Percentiles rank a stretch among this genome's conserved stretches.
Conservation (phyloP, 1,284 basidiomycete genomes). For the Xerocomus amazonicus region DNA sequence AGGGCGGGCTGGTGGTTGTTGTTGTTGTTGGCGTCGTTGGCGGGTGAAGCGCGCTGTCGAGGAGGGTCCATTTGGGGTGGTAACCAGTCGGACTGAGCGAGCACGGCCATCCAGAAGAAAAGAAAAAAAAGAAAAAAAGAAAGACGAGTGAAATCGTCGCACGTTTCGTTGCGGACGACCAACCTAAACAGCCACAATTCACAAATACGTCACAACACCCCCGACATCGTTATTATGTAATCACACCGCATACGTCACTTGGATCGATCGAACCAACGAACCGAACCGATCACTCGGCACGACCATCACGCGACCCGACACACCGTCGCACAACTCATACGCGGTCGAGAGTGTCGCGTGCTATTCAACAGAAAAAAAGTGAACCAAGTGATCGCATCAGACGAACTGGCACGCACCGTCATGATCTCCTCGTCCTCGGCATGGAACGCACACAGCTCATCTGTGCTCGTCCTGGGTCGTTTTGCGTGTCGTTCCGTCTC, state of each 20-base stretch:
- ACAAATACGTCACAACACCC: conserved; percentile 22
- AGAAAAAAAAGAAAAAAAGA: background rate
- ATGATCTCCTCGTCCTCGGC: conserved; percentile 80
- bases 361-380: conserved; percentile 33
- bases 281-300: conserved; percentile 37
- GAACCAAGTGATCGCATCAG: no score
- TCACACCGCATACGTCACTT: conserved; percentile 30
- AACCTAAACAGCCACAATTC: conserved; percentile 17
- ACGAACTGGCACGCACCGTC: conserved; percentile 41
- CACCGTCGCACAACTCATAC: conserved; percentile 66
- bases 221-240: conserved; percentile 2
- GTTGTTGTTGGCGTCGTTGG: conserved; percentile 42
- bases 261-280: background rate
- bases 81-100: conserved; percentile 43
- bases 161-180: conserved; percentile 8
- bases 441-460: conserved; percentile 73
- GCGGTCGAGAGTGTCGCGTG: conserved; percentile 59
- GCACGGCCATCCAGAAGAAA: conserved; percentile 63
- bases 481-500: conserved; percentile 36
- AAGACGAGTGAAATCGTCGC: background rate
- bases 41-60: conserved; percentile 3
- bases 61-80: no score
- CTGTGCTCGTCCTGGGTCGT: conserved; percentile 33
- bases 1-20: conserved; percentile 16
- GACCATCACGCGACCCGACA: conserved; percentile 77